Evolutionary conservation across 2,329 filamentous ascomycete species (phyloP).

Genomic region (Ophiostoma novo-ulmi): DNA sequence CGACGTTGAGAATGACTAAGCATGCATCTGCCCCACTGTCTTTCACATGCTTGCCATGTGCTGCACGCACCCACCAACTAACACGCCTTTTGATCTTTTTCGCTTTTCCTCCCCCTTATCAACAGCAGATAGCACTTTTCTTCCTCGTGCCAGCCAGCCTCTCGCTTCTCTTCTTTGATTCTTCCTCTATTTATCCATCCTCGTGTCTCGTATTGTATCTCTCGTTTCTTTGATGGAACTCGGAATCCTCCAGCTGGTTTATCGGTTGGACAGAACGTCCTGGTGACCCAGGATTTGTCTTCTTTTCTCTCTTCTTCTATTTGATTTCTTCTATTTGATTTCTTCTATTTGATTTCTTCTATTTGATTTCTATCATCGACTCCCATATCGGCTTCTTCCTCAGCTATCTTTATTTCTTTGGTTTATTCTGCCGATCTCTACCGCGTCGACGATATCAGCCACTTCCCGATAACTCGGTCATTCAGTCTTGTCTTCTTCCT

Average conservation of each 20-base stretch:
- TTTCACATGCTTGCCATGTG: conserved; percentile 14
- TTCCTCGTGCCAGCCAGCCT: conserved; percentile 7
- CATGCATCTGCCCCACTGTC: background rate
- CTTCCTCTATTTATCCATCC: background rate
- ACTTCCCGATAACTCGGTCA: background rate
- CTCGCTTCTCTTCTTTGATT: background rate
- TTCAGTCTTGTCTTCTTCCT: background rate
- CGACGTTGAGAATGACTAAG: conserved; percentile 4
- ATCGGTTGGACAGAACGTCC: background rate
- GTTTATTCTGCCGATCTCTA: background rate
- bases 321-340: background rate
- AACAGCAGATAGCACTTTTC: background rate
- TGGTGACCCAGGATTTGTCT: background rate
- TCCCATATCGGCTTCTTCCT: background rate
- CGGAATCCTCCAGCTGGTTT: background rate
- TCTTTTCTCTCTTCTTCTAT: background rate
- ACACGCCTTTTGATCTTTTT: background rate
- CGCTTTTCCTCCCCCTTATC: background rate
- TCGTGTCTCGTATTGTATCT: background rate
- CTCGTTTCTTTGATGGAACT: background rate
- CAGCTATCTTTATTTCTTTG: background rate
- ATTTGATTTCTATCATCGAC: background rate
- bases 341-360: background rate
- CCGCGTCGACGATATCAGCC: background rate
- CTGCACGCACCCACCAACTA: background rate